Percentiles rank a stretch among this genome's conserved stretches.
Evolutionary conservation across 805 yeast species (phyloP).

Genomic region (Teunomyces lycoperdinae): DNA sequence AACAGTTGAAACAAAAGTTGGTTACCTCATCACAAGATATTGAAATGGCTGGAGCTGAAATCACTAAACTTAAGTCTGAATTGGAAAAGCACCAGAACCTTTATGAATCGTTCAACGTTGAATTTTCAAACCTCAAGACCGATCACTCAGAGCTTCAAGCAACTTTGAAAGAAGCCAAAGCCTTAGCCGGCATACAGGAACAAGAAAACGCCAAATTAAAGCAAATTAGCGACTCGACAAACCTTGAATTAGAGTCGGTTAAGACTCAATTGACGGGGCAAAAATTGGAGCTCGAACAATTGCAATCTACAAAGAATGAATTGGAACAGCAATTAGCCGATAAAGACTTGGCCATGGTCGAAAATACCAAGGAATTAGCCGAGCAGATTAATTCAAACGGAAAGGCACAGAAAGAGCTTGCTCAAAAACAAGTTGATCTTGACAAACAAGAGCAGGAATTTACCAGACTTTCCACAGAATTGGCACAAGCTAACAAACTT

Average conservation of each 20-base stretch:
- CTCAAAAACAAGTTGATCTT: neutral
- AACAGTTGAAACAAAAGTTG: conserved; percentile 11
- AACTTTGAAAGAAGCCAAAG: conserved; percentile 4
- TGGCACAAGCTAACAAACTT: neutral
- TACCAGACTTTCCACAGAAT: neutral
- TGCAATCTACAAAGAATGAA: conserved; percentile 1
- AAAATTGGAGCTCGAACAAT: conserved; percentile 6
- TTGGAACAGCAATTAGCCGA: conserved; percentile 8
- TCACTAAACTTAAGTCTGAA: conserved; percentile 4
- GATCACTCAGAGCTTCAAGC: conserved; percentile 6
- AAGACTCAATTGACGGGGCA: conserved; percentile 5
- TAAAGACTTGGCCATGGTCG: conserved; percentile 9
- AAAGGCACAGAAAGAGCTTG: neutral
- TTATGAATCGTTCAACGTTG: conserved; percentile 6
- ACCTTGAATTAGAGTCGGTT: conserved; percentile 8
- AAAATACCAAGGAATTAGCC: conserved; percentile 7
- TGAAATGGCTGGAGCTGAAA: conserved; percentile 1
- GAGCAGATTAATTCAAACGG: neutral
- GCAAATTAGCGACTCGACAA: neutral
- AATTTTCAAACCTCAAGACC: conserved; percentile 9
- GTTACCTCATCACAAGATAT: conserved; percentile 3
- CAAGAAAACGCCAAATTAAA: conserved; percentile 9
- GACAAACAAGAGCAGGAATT: neutral
- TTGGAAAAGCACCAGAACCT: conserved; percentile 5
- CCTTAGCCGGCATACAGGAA: conserved; percentile 1